Evolutionary conservation across 2,329 filamentous ascomycete genomes (phyloP).

Genomic region (Helicocarpus griseus): DNA sequence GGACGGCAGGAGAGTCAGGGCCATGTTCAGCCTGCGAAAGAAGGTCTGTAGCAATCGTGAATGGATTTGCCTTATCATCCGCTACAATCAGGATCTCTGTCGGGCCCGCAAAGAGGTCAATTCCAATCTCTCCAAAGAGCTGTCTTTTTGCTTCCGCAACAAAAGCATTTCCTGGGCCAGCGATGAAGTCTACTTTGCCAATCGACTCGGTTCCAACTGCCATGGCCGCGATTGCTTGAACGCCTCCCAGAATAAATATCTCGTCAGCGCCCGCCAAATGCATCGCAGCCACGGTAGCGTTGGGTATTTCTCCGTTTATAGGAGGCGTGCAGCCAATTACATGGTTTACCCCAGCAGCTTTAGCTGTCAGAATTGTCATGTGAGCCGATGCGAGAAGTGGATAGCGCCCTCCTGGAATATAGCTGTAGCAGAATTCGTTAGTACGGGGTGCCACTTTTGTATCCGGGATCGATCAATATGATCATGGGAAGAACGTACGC

Average conservation of each 20-base stretch:
- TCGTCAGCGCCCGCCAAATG: slow-evolving; percentile 42
- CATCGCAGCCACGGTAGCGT: slow-evolving; percentile 43
- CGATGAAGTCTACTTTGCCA: slow-evolving; percentile 42
- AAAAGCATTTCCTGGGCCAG: slow-evolving; percentile 46
- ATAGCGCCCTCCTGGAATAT: slow-evolving; percentile 45
- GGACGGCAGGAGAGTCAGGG: slow-evolving; percentile 41
- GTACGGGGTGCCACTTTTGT: background rate
- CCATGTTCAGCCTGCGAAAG: slow-evolving; percentile 45
- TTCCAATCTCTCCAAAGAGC: slow-evolving; percentile 45
- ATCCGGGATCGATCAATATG: background rate
- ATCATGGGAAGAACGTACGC: slow-evolving; percentile 23
- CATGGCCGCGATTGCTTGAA: slow-evolving; percentile 46
- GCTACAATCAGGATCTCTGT: slow-evolving; percentile 45
- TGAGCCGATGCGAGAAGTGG: slow-evolving; percentile 45
- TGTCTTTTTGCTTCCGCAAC: slow-evolving; percentile 47
- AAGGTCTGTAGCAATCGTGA: slow-evolving; percentile 38
- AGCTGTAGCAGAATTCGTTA: slow-evolving; percentile 17
- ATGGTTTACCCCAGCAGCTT: slow-evolving; percentile 43
- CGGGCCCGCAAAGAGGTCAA: slow-evolving; percentile 45
- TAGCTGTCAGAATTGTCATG: slow-evolving; percentile 48
- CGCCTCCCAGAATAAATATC: slow-evolving; percentile 43
- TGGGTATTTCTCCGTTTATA: slow-evolving; percentile 39
- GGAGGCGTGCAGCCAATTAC: slow-evolving; percentile 46
- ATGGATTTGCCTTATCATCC: slow-evolving; percentile 39
- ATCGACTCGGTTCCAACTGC: slow-evolving; percentile 42